These are phyloP conservation scores for Xylariomycetidae sp. DNA, from an alignment of 2,329 filamentous ascomycete genomes.

Conservation along the genomic window DNA sequence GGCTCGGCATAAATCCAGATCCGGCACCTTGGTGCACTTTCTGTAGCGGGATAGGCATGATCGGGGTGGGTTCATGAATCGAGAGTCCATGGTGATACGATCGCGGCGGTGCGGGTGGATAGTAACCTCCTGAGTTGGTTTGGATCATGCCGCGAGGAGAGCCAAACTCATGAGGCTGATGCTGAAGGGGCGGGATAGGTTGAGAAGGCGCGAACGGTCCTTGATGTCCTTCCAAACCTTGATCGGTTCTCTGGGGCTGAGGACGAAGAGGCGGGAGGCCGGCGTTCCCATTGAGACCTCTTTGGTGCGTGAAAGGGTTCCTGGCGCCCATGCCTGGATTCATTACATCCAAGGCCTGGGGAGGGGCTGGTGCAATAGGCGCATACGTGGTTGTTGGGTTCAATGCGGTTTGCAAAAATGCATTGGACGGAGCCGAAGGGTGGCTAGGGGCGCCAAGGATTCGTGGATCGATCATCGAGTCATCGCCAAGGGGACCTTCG, in stretches of 20 bases:
- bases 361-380: constrained; percentile 25
- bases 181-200: constrained; percentile 11
- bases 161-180: constrained; percentile 22
- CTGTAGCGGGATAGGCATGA: constrained; percentile 21
- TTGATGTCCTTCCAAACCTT: constrained; percentile 15
- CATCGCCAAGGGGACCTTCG: constrained; percentile 10
- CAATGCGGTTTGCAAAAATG: constrained; percentile 33
- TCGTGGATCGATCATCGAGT: constrained; percentile 25
- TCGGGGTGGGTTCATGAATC: constrained; percentile 22
- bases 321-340: constrained; percentile 14
- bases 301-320: constrained; percentile 29
- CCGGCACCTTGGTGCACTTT: constrained; percentile 14
- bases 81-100: constrained; percentile 32
- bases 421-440: constrained; percentile 18
- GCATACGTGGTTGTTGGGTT: constrained; percentile 26
- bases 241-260: constrained; percentile 20
- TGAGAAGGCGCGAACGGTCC: constrained; percentile 10
- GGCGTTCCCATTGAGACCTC: constrained; percentile 25
- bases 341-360: constrained; percentile 14
- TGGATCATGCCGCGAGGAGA: constrained; percentile 23
- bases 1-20: constrained; percentile 14
- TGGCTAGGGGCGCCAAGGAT: constrained; percentile 17
- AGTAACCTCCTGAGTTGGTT: constrained; percentile 31
- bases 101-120: constrained; percentile 28
- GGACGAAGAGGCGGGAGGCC: constrained; percentile 32